A percentile compares a stretch with the other conserved stretches of the same genome.
Evolutionary conservation across 2,329 filamentous ascomycete genomes (phyloP).

Genomic region (Emmonsia crescens): DNA sequence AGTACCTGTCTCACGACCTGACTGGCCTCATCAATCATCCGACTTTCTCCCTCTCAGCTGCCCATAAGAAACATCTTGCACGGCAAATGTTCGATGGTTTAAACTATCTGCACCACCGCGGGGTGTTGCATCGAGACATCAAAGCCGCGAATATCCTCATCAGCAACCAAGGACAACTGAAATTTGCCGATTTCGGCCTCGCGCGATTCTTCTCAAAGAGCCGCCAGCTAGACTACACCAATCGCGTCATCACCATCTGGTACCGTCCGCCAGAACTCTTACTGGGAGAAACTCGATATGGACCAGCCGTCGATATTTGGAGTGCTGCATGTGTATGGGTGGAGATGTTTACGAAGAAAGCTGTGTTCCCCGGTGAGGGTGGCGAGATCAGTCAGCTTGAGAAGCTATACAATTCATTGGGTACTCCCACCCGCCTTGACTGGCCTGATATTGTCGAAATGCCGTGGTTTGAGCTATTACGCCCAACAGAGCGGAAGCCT

Average conservation of each 20-base stretch:
- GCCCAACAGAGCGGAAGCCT: constrained; percentile 61
- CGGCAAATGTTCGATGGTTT: constrained; percentile 89
- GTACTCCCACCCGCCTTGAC: constrained; percentile 70
- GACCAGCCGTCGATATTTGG: constrained; percentile 87
- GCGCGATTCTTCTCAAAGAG: constrained; percentile 94
- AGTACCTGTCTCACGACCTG: constrained; percentile 91
- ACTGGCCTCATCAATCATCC: constrained; percentile 94
- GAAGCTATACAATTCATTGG: constrained; percentile 88
- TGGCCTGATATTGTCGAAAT: constrained; percentile 91
- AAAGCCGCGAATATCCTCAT: constrained; percentile 97
- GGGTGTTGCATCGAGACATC: constrained; percentile 95
- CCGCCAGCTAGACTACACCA: constrained; percentile 88
- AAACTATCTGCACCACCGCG: constrained; percentile 82
- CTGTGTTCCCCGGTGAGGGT: constrained; percentile 91
- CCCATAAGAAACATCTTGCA: constrained; percentile 86
- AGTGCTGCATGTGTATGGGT: constrained; percentile 93
- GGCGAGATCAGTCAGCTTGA: constrained; percentile 94
- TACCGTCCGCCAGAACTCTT: constrained; percentile 86
- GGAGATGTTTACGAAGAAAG: constrained; percentile 87
- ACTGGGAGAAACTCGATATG: constrained; percentile 81
- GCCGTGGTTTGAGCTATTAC: constrained; percentile 90
- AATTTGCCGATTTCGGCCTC: constrained; percentile 90
- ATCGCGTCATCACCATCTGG: constrained; percentile 98
- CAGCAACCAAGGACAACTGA: constrained; percentile 76
- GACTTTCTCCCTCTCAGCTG: constrained; percentile 69